A percentile compares a stretch with the other conserved stretches of the same genome.
phyloP scores from a whole-genome alignment of 148 eudicot genomes.

The Rhododendron kiyosumense region DNA sequence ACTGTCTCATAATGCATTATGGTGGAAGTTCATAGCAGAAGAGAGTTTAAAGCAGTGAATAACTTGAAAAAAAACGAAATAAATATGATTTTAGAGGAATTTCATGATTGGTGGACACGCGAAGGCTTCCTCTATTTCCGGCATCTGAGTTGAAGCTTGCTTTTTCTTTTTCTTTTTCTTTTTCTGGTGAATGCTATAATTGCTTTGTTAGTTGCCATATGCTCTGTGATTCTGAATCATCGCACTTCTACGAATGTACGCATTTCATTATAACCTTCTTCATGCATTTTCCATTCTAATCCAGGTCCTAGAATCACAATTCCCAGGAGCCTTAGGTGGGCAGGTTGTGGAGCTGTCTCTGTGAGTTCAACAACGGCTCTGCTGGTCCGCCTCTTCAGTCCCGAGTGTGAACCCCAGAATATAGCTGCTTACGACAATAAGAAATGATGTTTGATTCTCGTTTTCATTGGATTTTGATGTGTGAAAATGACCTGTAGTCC shows the following conservation, averaged over 20 bases:
- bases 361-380: slow-evolving; percentile 64
- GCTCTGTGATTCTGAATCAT: not conserved
- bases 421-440: slow-evolving; percentile 72
- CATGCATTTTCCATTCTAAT: not conserved
- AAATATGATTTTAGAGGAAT: not conserved
- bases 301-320: slow-evolving; percentile 81
- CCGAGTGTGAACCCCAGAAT: slow-evolving; percentile 97
- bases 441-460: slow-evolving; percentile 17
- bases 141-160: not conserved
- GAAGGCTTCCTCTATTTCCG: not conserved
- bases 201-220: not conserved
- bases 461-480: not conserved
- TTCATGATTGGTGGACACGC: not conserved
- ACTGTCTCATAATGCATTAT: not conserved
- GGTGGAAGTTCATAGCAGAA: not conserved
- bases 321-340: slow-evolving; percentile 89
- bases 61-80: not conserved
- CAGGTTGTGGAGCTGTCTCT: slow-evolving; percentile 72
- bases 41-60: not conserved
- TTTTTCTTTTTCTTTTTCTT: not conserved
- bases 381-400: slow-evolving; percentile 76
- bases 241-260: not conserved
- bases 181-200: not conserved
- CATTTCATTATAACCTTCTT: not conserved
- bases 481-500: not conserved